phyloP scores from a whole-genome alignment of 2,329 filamentous ascomycete genomes.

The Ophiosphaerella narmari region DNA sequence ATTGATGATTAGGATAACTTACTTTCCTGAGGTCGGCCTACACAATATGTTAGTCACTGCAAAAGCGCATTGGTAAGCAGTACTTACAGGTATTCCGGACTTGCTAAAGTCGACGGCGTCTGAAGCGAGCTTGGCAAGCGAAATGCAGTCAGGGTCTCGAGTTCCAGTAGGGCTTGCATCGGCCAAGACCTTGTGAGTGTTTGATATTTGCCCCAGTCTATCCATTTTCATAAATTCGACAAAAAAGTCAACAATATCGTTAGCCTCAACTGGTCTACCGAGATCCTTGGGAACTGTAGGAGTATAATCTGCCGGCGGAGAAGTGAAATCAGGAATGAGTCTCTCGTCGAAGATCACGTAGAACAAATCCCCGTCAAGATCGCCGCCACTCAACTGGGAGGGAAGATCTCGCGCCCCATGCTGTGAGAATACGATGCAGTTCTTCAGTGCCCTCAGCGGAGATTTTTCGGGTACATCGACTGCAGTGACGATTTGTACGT shows the following conservation, averaged over 20 bases:
- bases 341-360: constrained; percentile 74
- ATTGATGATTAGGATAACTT: background rate
- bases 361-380: constrained; percentile 83
- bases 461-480: constrained; percentile 63
- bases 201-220: constrained; percentile 49
- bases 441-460: constrained; percentile 65
- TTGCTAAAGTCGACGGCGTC: constrained; percentile 40
- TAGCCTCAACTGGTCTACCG: constrained; percentile 59
- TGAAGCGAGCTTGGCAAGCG: constrained; percentile 46
- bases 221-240: constrained; percentile 57
- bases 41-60: background rate
- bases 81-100: constrained; percentile 26
- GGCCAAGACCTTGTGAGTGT: constrained; percentile 48
- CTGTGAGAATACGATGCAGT: constrained; percentile 80
- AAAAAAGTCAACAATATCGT: constrained; percentile 81
- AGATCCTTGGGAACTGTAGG: constrained; percentile 62
- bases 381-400: constrained; percentile 78
- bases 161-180: constrained; percentile 42
- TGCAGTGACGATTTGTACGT: constrained; percentile 70
- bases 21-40: constrained; percentile 12
- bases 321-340: constrained; percentile 53
- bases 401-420: constrained; percentile 74
- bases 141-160: constrained; percentile 36
- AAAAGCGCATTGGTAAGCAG: background rate
- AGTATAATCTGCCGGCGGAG: constrained; percentile 72